Percentiles rank a stretch among this genome's conserved stretches.
phyloP scores from a whole-genome alignment of 371 early-diverging fungal genomes.

The Sporodiniella umbellata region DNA sequence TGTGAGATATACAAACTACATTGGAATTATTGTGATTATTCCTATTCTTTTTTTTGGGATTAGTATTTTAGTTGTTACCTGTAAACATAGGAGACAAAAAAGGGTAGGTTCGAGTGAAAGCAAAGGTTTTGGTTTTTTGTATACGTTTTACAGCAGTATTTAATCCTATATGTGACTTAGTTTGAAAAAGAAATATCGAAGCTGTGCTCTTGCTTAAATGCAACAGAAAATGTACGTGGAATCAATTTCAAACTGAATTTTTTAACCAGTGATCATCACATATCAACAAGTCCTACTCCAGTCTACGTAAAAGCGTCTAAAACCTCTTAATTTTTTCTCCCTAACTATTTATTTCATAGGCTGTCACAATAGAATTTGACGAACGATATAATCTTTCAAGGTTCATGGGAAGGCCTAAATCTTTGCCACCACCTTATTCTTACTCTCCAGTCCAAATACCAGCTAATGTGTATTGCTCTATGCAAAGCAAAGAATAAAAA shows the following conservation, averaged over 20 bases:
- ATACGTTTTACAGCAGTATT: background rate
- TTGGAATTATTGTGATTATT: conserved; percentile 17
- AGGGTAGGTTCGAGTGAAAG: conserved; percentile 12
- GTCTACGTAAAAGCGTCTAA: conserved; percentile 25
- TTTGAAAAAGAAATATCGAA: conserved; percentile 35
- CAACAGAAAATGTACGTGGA: conserved; percentile 48
- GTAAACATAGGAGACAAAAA: conserved; percentile 23
- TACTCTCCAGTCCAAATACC: conserved; percentile 1
- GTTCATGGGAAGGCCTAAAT: conserved; percentile 25
- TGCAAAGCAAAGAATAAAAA: background rate
- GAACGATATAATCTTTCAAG: conserved; percentile 38
- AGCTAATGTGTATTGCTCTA: background rate
- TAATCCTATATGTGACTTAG: conserved; percentile 2
- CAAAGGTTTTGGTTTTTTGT: too few relatives aligned
- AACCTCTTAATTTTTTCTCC: background rate
- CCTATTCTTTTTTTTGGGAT: conserved; percentile 23
- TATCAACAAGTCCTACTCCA: conserved; percentile 12
- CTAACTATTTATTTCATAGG: conserved; percentile 17
- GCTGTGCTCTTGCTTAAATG: conserved; percentile 43
- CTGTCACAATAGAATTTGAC: conserved; percentile 42
- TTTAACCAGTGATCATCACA: conserved; percentile 24
- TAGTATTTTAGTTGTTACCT: conserved; percentile 20
- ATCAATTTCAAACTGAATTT: conserved; percentile 36
- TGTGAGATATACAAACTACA: conserved; percentile 31
- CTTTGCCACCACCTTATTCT: conserved; percentile 23